Base-by-base conservation (phyloP, 345 rosid genomes). In the Salix exigua region DNA sequence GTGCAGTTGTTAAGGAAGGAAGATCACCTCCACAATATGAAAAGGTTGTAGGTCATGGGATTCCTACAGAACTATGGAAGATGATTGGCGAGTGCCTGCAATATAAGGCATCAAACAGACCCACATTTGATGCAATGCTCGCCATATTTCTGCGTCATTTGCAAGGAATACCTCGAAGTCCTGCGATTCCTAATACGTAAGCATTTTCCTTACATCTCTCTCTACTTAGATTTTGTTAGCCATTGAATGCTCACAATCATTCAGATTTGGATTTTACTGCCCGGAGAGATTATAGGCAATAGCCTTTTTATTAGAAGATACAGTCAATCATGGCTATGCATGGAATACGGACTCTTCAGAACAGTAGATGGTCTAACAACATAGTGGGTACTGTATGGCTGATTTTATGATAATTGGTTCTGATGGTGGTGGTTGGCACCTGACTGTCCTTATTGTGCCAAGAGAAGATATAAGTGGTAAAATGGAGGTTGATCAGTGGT, bases 1-100 rank as follows among this genome's bases (percentile, higher is more conserved):
- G 93, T 79, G 88, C 95, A 82, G 98, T 93, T 85, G 90, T 93
- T 63, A 93, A 90, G 86, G 84, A 86, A 74, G 87, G 93, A 69
- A 96, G 86, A 79, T 83, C 89, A 86, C 99, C 98, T 76, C 96
- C 99, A 50, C 98, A 96, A 68, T 96, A 96, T 92, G 90, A 94
- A 61, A 91, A 97, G 86, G 96, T 96, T 51, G 97, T 96, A 11
- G 99, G 99, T 76, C 97, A 92, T 79, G 99, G 99, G 80, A 88
- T 96, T 74, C 99, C 98, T 13, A 83, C 97, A 75, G 97, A 93
- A 74, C 78, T 96, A 82, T 96, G 98, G 99, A 93, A 89, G 87
- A 96, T 93, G 99, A 90, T 96, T 81, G 99, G 99, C 21, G 99
- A 96, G 70, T 96, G 99, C 81, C 89, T 96, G 73, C 98, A 92